Evolutionary conservation across 805 yeast genomes (phyloP).

Genomic region (Torulaspora gathmanii): DNA sequence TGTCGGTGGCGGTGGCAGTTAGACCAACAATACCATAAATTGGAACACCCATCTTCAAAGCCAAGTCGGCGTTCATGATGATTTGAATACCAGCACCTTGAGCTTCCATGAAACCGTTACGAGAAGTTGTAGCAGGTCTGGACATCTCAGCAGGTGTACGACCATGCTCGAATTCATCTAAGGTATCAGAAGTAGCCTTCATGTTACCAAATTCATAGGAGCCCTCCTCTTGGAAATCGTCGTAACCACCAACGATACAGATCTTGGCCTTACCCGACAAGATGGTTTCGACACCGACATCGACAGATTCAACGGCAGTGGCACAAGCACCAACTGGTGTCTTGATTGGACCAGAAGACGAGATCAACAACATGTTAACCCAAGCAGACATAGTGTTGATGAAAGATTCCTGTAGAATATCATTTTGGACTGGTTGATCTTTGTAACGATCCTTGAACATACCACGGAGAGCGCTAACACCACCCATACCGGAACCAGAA

Average conservation of each 20-base stretch:
- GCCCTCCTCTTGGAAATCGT: slow-evolving; percentile 99
- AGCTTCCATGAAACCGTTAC: slow-evolving; percentile 98
- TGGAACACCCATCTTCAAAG: slow-evolving; percentile 98
- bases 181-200: slow-evolving; percentile 94
- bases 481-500: slow-evolving; percentile 99
- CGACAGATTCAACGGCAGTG: slow-evolving; percentile 96
- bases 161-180: slow-evolving; percentile 86
- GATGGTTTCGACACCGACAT: slow-evolving; percentile 91
- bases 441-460: slow-evolving; percentile 94
- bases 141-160: slow-evolving; percentile 99
- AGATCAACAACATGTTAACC: slow-evolving; percentile 96
- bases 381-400: slow-evolving; percentile 99
- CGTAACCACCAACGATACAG: slow-evolving; percentile 97
- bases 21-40: slow-evolving; percentile 91
- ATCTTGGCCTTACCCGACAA: slow-evolving; percentile 91
- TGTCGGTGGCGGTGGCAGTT: slow-evolving; percentile 96
- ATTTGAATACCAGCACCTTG: slow-evolving; percentile 99
- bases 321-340: slow-evolving; percentile 99
- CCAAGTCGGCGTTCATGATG: slow-evolving; percentile 90
- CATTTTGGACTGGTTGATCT: slow-evolving; percentile 94
- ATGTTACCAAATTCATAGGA: slow-evolving; percentile 96
- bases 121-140: slow-evolving; percentile 92
- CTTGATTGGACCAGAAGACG: slow-evolving; percentile 98
- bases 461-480: slow-evolving; percentile 93
- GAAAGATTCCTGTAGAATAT: slow-evolving; percentile 95